Evolutionary conservation across 768 basidiomycete genomes (phyloP), one percentile per base, ranked within the genome.

Genomic region (Mycena pura): DNA sequence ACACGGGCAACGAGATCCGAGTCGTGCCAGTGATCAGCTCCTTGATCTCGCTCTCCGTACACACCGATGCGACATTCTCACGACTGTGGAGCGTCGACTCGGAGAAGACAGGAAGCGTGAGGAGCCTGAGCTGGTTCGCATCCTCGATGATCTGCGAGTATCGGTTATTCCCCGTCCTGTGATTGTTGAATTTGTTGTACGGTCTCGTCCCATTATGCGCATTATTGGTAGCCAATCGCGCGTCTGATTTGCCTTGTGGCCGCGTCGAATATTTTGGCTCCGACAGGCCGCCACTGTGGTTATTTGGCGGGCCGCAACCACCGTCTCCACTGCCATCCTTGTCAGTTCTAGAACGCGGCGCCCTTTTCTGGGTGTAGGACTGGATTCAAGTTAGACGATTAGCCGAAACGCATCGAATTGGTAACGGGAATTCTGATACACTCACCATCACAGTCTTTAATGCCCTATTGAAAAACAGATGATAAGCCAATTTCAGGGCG

Each of bases 391-490:
- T n/a, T n/a, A 34, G 24, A 25, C 10, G 34, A 13, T 56, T 38
- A 45, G 36, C 45, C 17, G 24, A 19, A 24, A 41, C 21, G n/a
- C 65, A 70, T 48, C 29, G 39, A 40, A 68, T 15, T 50, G 14
- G 34, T 36, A 11, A 24, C 14, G 25, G n/a, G n/a, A n/a, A n/a
- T n/a, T n/a, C n/a, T n/a, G n/a, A n/a, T n/a, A 15, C 17, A 22
- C 81, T 71, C 75, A 92, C 90, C 91, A 93, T 92, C 54, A 93
- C 90, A 13, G 91, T 92, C 69, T 91, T 92, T 45, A 93, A 74
- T 7, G 92, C 91, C 25, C 90, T 92, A 62, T 24, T 22, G 17
- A 36, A 9, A 59, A n/a, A 61, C 53, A 48, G 51, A 51, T 57
- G 11, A 61, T 17, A 21, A 22, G n/a, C n/a, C n/a, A 62, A 27